Conservation (phyloP, 805 yeast genomes). For the Suhomyces vadensis region DNA sequence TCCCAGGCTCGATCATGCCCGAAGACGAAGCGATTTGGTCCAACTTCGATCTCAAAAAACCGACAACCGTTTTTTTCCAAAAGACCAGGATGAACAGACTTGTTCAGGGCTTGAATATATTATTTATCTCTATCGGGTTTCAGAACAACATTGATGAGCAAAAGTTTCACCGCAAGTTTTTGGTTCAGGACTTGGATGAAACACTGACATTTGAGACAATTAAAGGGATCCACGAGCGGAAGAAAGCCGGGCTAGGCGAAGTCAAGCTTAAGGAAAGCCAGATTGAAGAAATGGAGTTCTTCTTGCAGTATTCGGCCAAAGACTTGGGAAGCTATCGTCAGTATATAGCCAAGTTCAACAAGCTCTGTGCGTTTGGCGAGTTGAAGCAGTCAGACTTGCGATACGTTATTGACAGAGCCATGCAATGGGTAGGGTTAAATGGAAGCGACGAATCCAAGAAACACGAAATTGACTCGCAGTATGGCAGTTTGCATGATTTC, state of each 20-base stretch:
- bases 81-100: slow-evolving; percentile 51
- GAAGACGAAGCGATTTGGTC: slow-evolving; percentile 19
- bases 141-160: slow-evolving; percentile 25
- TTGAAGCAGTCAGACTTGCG: slow-evolving; percentile 35
- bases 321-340: slow-evolving; percentile 40
- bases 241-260: slow-evolving; percentile 22
- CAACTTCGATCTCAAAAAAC: slow-evolving; percentile 25
- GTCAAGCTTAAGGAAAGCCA: slow-evolving; percentile 22
- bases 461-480: slow-evolving; percentile 10
- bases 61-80: slow-evolving; percentile 30
- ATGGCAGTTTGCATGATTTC: slow-evolving; percentile 15
- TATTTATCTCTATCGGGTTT: slow-evolving; percentile 37
- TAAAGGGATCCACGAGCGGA: slow-evolving; percentile 23
- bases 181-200: slow-evolving; percentile 14
- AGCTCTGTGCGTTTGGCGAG: slow-evolving; percentile 33
- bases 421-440: slow-evolving; percentile 2
- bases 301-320: slow-evolving; percentile 45
- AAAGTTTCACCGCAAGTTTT: slow-evolving; percentile 10
- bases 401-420: slow-evolving; percentile 19
- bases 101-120: slow-evolving; percentile 48
- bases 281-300: slow-evolving; percentile 45
- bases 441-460: not conserved
- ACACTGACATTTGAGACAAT: slow-evolving; percentile 37
- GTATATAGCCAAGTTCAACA: slow-evolving; percentile 36
- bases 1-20: slow-evolving; percentile 32